A percentile compares a stretch with the other conserved stretches of the same genome.
Evolutionary conservation across 1,139 yeast species (phyloP).

Genomic region (Suzukiozyma palmioleophila): DNA sequence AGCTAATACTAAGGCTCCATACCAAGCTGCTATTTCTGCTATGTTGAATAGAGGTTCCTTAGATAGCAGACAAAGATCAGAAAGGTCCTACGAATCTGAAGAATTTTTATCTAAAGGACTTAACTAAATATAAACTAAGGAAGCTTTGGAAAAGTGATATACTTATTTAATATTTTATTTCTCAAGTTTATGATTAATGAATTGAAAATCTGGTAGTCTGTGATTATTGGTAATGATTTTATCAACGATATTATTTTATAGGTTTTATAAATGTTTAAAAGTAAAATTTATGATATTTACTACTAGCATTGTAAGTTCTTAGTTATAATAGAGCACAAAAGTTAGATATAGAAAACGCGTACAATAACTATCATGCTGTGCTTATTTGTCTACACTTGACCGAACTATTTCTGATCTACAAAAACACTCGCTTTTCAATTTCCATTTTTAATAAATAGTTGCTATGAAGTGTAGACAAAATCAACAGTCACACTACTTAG

Average conservation of each 20-base stretch:
- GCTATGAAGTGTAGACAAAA: no score
- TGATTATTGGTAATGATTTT: not conserved
- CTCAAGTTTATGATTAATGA: constrained; percentile 1
- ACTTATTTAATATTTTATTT: not conserved
- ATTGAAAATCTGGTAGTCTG: not conserved
- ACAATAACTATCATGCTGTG: no score
- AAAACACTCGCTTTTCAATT: not conserved
- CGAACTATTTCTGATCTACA: no score
- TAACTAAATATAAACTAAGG: constrained; percentile 1
- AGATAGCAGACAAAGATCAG: constrained; percentile 46
- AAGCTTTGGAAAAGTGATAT: not conserved
- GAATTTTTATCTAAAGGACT: constrained; percentile 20
- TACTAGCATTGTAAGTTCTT: no score
- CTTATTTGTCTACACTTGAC: no score
- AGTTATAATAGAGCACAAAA: no score
- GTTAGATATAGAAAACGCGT: no score
- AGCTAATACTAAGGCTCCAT: constrained; percentile 55
- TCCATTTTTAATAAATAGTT: not conserved
- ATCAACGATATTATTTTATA: not conserved
- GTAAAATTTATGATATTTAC: not conserved
- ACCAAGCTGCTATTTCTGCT: constrained; percentile 44
- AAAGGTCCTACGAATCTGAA: constrained; percentile 40
- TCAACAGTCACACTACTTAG: not conserved
- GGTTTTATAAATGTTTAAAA: not conserved
- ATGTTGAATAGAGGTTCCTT: constrained; percentile 51